Conservation (phyloP, 441 rosid genomes). For the Erodium moschatum region DNA sequence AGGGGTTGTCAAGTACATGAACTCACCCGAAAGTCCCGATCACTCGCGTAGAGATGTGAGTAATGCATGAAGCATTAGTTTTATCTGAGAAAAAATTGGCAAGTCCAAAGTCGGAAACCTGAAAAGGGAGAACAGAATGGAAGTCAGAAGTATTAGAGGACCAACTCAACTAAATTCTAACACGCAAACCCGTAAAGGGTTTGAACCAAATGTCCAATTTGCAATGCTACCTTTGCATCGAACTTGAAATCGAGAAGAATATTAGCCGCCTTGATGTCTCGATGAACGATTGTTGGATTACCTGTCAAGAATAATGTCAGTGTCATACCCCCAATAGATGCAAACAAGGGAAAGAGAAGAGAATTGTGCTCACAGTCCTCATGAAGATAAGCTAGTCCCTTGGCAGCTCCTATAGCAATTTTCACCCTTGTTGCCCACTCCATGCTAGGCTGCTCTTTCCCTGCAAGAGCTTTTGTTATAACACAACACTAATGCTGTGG, state of each 20-base stretch:
- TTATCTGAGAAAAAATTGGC: constrained; percentile 75
- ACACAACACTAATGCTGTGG: too few species aligned
- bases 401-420: constrained; percentile 92
- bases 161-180: too few species aligned
- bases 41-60: constrained; percentile 91
- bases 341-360: not conserved
- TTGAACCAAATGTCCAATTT: not conserved
- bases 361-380: constrained; percentile 65
- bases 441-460: constrained; percentile 69
- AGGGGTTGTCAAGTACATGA: constrained; percentile 3
- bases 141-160: not conserved
- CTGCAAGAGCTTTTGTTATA: constrained; percentile 31
- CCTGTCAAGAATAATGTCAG: constrained; percentile 36
- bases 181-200: too few species aligned
- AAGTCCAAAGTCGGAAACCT: constrained; percentile 98
- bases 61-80: constrained; percentile 26
- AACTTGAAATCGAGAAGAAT: constrained; percentile 82
- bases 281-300: constrained; percentile 94
- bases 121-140: not conserved
- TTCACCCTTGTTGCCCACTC: constrained; percentile 69
- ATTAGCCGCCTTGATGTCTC: constrained; percentile 89
- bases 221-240: constrained; percentile 71
- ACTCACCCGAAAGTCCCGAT: constrained; percentile 98
- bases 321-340: not conserved
- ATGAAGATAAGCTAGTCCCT: constrained; percentile 92